phyloP scores from a whole-genome alignment of 805 yeast species.

The Nakazawaea populi region DNA sequence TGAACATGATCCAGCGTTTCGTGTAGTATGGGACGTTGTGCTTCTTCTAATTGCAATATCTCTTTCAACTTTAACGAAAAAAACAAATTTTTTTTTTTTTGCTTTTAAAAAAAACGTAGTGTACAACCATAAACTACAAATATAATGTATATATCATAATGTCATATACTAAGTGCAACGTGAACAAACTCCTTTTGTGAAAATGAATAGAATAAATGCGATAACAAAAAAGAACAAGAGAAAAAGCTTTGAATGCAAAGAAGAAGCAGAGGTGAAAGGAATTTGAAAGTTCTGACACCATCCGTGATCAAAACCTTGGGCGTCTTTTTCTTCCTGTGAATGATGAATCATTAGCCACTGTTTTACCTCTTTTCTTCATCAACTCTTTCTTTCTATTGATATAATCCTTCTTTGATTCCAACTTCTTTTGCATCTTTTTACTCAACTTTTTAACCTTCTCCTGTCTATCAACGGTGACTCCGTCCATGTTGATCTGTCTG shows the following conservation, averaged over 20 bases:
- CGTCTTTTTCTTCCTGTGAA: conserved; percentile 85
- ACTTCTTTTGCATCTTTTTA: conserved; percentile 43
- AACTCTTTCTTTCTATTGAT: conserved; percentile 89
- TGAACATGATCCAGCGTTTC: background rate
- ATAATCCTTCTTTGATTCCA: conserved; percentile 75
- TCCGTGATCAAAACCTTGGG: conserved; percentile 44
- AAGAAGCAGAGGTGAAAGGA: background rate
- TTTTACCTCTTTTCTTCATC: conserved; percentile 85
- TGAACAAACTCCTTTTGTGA: too few species aligned
- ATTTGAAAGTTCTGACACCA: too few species aligned
- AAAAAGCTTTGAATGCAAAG: background rate
- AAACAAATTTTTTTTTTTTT: too few species aligned
- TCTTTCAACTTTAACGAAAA: too few species aligned
- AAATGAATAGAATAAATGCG: too few species aligned
- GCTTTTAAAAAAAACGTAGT: too few species aligned
- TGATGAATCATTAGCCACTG: conserved; percentile 84
- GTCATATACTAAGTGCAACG: too few species aligned
- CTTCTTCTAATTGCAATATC: too few species aligned
- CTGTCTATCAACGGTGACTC: conserved; percentile 75
- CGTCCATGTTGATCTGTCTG: conserved; percentile 66
- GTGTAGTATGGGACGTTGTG: too few species aligned
- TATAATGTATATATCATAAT: too few species aligned
- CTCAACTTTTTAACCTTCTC: conserved; percentile 31
- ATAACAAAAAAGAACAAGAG: background rate
- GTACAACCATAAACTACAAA: too few species aligned